A percentile compares a stretch with the other conserved stretches of the same genome.
phyloP scores from a whole-genome alignment of 2,329 filamentous ascomycete species.

The Aspergillus persii region DNA sequence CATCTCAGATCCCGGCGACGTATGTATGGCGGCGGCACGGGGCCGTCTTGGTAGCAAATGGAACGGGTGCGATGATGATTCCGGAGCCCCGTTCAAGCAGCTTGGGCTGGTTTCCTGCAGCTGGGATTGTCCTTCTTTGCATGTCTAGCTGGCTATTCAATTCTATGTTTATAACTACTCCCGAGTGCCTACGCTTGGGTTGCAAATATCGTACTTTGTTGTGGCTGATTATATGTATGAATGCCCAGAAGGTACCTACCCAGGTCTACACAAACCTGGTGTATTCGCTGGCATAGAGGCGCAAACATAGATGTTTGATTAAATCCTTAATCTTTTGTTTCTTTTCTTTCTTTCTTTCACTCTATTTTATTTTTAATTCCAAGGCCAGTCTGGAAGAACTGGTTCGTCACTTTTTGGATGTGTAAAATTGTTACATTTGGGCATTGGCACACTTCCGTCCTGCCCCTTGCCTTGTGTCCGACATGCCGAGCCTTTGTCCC shows the following conservation, averaged over 20 bases:
- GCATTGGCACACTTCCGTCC: background rate
- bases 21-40: background rate
- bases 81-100: background rate
- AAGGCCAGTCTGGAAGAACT: too few relatives aligned
- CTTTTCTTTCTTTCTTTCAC: background rate
- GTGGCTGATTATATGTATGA: background rate
- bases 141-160: background rate
- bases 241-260: too few relatives aligned
- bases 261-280: background rate
- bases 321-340: background rate
- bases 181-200: too few relatives aligned
- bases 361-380: too few relatives aligned
- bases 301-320: background rate
- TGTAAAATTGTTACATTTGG: background rate
- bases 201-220: too few relatives aligned
- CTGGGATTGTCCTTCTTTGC: background rate
- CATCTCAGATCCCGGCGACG: background rate
- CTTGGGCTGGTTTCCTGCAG: background rate
- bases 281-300: background rate
- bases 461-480: background rate
- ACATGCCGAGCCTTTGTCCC: background rate
- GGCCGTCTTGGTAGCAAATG: background rate
- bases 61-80: background rate
- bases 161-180: background rate
- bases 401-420: background rate